Evolutionary conservation across 129 eudicot genomes (phyloP), one percentile per base, ranked within the genome.

Genomic region (Sambucus nigra): DNA sequence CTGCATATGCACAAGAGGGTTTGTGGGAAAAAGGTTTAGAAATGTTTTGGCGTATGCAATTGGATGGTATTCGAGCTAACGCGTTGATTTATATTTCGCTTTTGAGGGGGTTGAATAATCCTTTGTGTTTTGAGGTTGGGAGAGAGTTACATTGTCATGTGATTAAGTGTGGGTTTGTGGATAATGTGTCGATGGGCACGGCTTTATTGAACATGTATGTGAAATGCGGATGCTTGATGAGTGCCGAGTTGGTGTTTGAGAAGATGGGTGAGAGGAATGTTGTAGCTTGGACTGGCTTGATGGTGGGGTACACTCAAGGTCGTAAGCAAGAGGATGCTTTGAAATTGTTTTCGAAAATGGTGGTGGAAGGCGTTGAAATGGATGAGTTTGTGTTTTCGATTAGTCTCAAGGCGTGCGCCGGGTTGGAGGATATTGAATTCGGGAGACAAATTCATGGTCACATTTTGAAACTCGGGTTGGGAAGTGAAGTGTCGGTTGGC

Each of bases 1-100:
- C 55, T 61, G 74, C 70, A 25, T 57, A 60, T 19, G 64, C 71
- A 2, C 40, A 76, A 26, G 47, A 51, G n/a, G 74, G 82, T 19
- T 21, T 44, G 13, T 19, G 61, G 2, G 49, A 53, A 2, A 28
- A 66, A 9, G 73, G 70, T 20, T 25, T 76, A 26, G 32, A 39
- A 3, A 46, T 66, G 54, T 66, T 65, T 62, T 57, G 64, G 13
- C 5, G 24, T 15, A 66, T 76, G 67, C 64, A 67, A 9, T 38
- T 4, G 0, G 55, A 63, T 1, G 52, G 22, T 13, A 13, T 71
- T 7, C 25, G 31, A 29, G 33, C 64, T 0, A 54, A 47, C 21
- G 41, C 63, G 5, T 7, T 17, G 0, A 57, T 67, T 14, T 76
- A 66, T 62, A 51, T 71, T 18, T 22, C 31, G 18, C 60, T 76